Evolutionary conservation across 257 asterid species (phyloP).

Genomic region (Ocimum tenuiflorum): DNA sequence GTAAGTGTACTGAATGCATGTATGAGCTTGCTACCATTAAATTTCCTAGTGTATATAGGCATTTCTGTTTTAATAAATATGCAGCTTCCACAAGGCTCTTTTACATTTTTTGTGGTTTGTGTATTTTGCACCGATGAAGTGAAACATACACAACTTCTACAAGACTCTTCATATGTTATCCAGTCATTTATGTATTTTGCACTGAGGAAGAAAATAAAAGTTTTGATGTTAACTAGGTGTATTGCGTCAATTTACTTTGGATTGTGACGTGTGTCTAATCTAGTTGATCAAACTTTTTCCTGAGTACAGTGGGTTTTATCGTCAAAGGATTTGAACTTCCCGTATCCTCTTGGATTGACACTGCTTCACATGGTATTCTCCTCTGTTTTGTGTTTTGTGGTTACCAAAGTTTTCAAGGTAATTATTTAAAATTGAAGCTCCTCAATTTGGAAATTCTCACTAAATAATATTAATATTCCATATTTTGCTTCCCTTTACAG

Average conservation of each 20-base stretch:
- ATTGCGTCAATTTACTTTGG: background rate
- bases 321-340: conserved; percentile 86
- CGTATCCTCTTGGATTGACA: conserved; percentile 93
- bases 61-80: no score
- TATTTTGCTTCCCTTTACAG: conserved; percentile 35
- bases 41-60: no score
- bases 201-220: background rate
- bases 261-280: conserved; percentile 12
- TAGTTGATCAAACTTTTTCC: conserved; percentile 9
- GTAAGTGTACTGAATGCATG: no score
- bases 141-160: no score
- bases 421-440: conserved; percentile 6
- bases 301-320: conserved; percentile 92
- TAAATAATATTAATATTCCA: conserved; percentile 7
- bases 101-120: background rate
- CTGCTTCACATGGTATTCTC: conserved; percentile 97
- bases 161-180: no score
- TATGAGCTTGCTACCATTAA: no score
- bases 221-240: background rate
- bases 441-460: background rate
- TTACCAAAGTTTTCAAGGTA: conserved; percentile 91
- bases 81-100: no score
- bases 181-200: no score
- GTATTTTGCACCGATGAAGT: no score
- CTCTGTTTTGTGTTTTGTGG: conserved; percentile 70